These are phyloP conservation scores for Ascochyta clinopodiicola DNA, from an alignment of 2,329 filamentous ascomycete species.

Conservation along the genomic window DNA sequence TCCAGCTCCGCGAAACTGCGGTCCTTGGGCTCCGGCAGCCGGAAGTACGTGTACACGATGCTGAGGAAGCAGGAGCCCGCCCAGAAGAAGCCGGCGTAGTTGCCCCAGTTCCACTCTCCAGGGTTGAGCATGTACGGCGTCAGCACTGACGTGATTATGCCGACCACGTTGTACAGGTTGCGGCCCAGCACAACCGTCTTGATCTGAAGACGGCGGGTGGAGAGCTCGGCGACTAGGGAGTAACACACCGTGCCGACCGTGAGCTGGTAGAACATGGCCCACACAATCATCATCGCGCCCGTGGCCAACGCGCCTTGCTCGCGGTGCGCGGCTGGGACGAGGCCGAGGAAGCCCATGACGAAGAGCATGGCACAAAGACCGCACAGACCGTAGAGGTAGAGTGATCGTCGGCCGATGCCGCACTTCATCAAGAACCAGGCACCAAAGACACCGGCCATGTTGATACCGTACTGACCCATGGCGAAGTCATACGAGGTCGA, in stretches of 20 bases:
- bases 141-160: conserved; percentile 79
- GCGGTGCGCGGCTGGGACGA: conserved; percentile 68
- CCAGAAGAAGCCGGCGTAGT: conserved; percentile 90
- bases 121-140: conserved; percentile 96
- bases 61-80: conserved; percentile 80
- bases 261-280: conserved; percentile 72
- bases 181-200: conserved; percentile 90
- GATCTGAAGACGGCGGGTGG: conserved; percentile 81
- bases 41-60: conserved; percentile 81
- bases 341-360: conserved; percentile 81
- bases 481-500: conserved; percentile 55
- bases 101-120: conserved; percentile 83
- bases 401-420: conserved; percentile 75
- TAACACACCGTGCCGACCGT: conserved; percentile 90
- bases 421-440: conserved; percentile 81
- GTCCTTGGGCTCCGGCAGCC: conserved; percentile 79
- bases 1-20: conserved; percentile 88
- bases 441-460: conserved; percentile 81
- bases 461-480: conserved; percentile 67
- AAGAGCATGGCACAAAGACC: conserved; percentile 78
- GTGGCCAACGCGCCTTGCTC: conserved; percentile 74
- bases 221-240: conserved; percentile 84
- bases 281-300: conserved; percentile 74
- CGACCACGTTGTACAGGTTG: conserved; percentile 77
- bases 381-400: conserved; percentile 76